Evolutionary conservation across 768 basidiomycete species (phyloP).

Genomic region (Terana coerulea): DNA sequence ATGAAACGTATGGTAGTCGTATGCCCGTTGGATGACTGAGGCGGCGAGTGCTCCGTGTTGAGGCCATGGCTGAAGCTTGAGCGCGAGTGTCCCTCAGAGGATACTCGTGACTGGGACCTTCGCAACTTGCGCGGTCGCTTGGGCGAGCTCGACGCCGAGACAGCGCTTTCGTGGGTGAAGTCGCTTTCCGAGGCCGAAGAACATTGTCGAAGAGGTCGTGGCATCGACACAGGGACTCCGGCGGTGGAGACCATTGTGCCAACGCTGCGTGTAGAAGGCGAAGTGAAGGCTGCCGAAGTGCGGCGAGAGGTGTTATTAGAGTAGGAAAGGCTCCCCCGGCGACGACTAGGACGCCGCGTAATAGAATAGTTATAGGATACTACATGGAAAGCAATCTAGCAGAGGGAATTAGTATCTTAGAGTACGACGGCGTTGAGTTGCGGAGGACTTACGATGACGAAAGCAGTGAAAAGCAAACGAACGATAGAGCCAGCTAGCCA

Average conservation of each 20-base stretch:
- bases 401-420: not conserved
- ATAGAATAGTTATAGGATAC: conserved; percentile 24
- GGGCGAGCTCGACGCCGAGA: not conserved
- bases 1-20: conserved; percentile 12
- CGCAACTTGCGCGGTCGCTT: conserved; percentile 18
- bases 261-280: conserved; percentile 13
- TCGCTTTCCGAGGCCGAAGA: conserved; percentile 13
- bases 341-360: conserved; percentile 20
- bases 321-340: too few species aligned
- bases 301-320: not conserved
- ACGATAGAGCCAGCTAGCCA: conserved; percentile 54
- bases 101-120: conserved; percentile 15
- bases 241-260: conserved; percentile 16
- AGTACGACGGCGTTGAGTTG: not conserved
- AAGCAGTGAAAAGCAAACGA: conserved; percentile 50
- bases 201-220: conserved; percentile 7
- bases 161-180: conserved; percentile 10
- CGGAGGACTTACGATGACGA: conserved; percentile 46
- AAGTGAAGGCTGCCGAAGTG: not conserved
- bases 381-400: conserved; percentile 22
- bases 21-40: not conserved
- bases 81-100: conserved; percentile 7
- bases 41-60: not conserved
- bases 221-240: conserved; percentile 14
- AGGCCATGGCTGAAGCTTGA: not conserved